Conservation (phyloP, 495 filamentous ascomycete species). For the Tuber brumale region DNA sequence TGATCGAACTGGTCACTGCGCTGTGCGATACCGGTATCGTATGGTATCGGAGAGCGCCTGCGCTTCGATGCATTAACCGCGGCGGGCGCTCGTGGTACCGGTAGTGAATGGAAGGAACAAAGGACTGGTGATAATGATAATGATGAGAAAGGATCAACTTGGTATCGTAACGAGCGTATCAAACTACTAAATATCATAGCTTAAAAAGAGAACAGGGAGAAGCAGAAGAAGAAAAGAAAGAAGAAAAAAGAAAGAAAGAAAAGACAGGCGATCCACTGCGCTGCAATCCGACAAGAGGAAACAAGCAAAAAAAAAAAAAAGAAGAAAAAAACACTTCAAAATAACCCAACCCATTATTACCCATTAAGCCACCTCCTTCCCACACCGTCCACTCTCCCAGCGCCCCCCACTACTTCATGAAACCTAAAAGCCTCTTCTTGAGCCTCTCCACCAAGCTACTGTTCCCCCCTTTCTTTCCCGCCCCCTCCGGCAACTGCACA, state of each 20-base stretch:
- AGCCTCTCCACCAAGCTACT: conserved; percentile 31
- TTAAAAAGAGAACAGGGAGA: background rate
- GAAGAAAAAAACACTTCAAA: background rate
- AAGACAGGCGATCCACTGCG: background rate
- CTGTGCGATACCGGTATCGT: background rate
- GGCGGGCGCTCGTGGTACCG: background rate
- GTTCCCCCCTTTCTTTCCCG: conserved; percentile 19
- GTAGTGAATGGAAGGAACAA: background rate
- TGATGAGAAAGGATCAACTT: background rate
- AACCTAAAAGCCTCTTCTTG: conserved; percentile 28
- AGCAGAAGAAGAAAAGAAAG: background rate
- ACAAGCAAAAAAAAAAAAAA: background rate
- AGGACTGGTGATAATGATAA: background rate
- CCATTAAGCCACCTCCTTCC: background rate
- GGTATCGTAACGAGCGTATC: background rate
- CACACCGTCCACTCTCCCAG: background rate
- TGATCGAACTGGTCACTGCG: background rate
- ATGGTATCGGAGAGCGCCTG: background rate
- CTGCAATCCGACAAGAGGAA: background rate
- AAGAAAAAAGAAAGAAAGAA: conserved; percentile 11
- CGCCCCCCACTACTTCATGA: background rate
- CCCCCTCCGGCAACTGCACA: conserved; percentile 22
- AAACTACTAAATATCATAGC: background rate
- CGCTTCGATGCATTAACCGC: background rate
- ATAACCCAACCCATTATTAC: background rate